These are phyloP conservation scores for Cytidiella melzeri DNA, from an alignment of 768 basidiomycete species.

Conservation along the genomic window DNA sequence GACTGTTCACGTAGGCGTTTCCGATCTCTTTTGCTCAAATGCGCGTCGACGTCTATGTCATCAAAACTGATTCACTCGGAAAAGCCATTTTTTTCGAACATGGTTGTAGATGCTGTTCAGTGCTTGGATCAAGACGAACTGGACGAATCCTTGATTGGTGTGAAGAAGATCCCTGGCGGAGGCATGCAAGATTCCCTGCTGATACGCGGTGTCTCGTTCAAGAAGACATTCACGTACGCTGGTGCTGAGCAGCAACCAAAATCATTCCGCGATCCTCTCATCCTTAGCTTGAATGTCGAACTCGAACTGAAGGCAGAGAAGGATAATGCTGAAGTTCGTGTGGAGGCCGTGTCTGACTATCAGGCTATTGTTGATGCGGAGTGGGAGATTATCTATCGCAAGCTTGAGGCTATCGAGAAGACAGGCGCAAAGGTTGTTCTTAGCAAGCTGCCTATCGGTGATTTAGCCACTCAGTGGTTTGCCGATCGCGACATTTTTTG, in stretches of 20 bases:
- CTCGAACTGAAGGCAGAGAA: conserved; percentile 98
- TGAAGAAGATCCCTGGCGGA: conserved; percentile 96
- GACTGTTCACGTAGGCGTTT: conserved; percentile 59
- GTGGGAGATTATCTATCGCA: conserved; percentile 99
- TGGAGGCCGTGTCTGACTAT: conserved; percentile 95
- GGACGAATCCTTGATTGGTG: conserved; percentile 93
- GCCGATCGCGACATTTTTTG: conserved; percentile 99
- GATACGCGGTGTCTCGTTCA: conserved; percentile 91
- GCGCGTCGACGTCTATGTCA: conserved; percentile 99
- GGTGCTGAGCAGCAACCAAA: conserved; percentile 99
- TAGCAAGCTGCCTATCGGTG: conserved; percentile 97
- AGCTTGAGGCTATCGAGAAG: conserved; percentile 90
- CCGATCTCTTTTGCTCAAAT: conserved; percentile 90
- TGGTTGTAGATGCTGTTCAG: conserved; percentile 97
- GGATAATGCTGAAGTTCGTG: conserved; percentile 97
- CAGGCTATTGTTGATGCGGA: conserved; percentile 99
- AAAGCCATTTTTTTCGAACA: conserved; percentile 97
- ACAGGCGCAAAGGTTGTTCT: conserved; percentile 97
- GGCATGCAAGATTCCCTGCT: conserved; percentile 95
- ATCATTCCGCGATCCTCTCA: conserved; percentile 79
- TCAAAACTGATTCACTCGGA: conserved; percentile 98
- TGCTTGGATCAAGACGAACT: conserved; percentile 90
- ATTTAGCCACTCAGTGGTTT: conserved; percentile 98
- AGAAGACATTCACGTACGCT: conserved; percentile 99
- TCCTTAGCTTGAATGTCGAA: conserved; percentile 94